phyloP scores from a whole-genome alignment of 148 eudicot genomes.

The Polygonum aviculare region DNA sequence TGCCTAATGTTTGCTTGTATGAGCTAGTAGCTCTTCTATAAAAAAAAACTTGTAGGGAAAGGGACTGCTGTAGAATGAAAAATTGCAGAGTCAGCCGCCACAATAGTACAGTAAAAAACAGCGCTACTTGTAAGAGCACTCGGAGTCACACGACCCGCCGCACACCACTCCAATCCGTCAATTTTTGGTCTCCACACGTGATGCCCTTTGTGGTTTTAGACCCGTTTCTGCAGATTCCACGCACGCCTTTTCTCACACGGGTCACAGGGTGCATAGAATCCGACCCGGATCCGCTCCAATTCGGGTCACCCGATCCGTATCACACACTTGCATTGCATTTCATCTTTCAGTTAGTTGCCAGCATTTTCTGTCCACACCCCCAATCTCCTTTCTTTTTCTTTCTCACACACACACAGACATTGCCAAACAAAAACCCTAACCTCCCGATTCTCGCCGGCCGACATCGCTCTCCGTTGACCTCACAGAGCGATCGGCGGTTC shows the following conservation, averaged over 20 bases:
- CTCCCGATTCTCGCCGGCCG: background rate
- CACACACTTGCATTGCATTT: background rate
- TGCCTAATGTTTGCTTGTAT: too few relatives aligned
- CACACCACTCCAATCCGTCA: background rate
- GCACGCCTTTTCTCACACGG: background rate
- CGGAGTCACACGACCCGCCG: background rate
- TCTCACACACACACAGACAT: background rate
- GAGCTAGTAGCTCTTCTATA: too few relatives aligned
- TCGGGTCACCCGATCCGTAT: background rate
- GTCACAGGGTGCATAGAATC: background rate
- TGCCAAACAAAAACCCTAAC: constrained; percentile 5
- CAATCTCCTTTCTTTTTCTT: background rate
- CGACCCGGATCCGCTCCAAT: background rate
- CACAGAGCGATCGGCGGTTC: background rate
- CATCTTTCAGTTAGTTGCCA: background rate
- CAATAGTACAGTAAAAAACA: too few relatives aligned
- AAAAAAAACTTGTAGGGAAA: too few relatives aligned
- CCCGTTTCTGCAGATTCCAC: background rate
- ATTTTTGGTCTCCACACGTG: background rate
- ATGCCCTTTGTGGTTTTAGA: background rate
- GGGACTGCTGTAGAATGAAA: too few relatives aligned
- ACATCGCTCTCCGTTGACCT: background rate
- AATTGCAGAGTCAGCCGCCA: too few relatives aligned
- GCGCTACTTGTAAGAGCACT: background rate
- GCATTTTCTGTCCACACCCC: background rate